A percentile compares a stretch with the other conserved stretches of the same genome.
phyloP scores from a whole-genome alignment of 2,329 filamentous ascomycete genomes.

The Alternaria tenuissima region DNA sequence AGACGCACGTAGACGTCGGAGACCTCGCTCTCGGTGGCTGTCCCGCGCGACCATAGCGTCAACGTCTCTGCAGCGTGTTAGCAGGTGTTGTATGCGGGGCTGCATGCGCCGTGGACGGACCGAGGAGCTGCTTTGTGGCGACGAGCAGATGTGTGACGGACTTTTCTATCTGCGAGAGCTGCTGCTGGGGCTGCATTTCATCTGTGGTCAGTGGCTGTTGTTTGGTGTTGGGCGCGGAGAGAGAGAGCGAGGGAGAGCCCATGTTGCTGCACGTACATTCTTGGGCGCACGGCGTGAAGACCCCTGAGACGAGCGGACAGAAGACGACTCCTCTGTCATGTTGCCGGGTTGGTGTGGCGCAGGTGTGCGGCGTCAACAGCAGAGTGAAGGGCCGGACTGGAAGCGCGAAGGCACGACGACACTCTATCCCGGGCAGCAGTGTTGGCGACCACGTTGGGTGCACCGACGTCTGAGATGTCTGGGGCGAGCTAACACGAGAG shows the following conservation, averaged over 20 bases:
- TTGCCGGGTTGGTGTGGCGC: slow-evolving; percentile 18
- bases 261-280: slow-evolving; percentile 44
- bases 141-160: slow-evolving; percentile 92
- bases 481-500: slow-evolving; percentile 18
- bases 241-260: neutral
- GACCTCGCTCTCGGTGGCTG: slow-evolving; percentile 91
- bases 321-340: slow-evolving; percentile 39
- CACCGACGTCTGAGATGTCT: slow-evolving; percentile 23
- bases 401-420: slow-evolving; percentile 23
- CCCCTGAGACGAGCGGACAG: slow-evolving; percentile 44
- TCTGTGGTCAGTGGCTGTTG: slow-evolving; percentile 26
- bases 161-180: slow-evolving; percentile 97
- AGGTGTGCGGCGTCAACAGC: slow-evolving; percentile 26
- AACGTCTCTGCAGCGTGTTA: slow-evolving; percentile 72
- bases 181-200: slow-evolving; percentile 67
- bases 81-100: slow-evolving; percentile 15
- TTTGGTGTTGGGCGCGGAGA: slow-evolving; percentile 14
- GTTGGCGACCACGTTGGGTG: slow-evolving; percentile 24
- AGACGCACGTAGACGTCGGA: slow-evolving; percentile 97
- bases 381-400: slow-evolving; percentile 21
- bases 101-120: slow-evolving; percentile 24
- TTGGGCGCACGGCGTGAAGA: slow-evolving; percentile 58
- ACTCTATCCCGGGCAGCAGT: slow-evolving; percentile 16
- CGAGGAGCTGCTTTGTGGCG: slow-evolving; percentile 92
- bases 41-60: slow-evolving; percentile 94